Evolutionary conservation across 768 basidiomycete genomes (phyloP), one percentile per base, ranked within the genome.

Genomic region (Mycena latifolia): DNA sequence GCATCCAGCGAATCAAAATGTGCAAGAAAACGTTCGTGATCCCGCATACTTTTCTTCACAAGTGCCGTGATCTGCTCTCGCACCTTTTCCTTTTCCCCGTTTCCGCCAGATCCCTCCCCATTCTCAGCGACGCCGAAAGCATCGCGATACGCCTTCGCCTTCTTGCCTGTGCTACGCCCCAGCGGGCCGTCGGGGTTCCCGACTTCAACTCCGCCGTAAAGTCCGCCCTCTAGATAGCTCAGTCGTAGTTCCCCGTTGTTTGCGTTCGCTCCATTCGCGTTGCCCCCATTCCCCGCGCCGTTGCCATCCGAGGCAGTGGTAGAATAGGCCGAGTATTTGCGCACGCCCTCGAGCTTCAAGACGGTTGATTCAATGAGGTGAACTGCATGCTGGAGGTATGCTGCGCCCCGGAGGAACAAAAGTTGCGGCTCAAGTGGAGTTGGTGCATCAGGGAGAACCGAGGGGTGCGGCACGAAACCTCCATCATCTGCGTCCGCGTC

Each of bases 371-470:
- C 95, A 67, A 96, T 90, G 29, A 93, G 79, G 73, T 84, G 82
- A 5, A 94, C 80, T 0, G 92, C 92, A 29, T 94, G 90, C 69
- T 94, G 93, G 3, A 96, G 84, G 77, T 93, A 91, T 3, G 94
- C 89, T 4, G 93, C 90, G 3, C 92, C 95, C 50, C 95, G 89
- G 29, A 94, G 81, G 79, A 96, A 96, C 31, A 94, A 78, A 25
- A 93, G 80, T 72, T 96, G 95, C 0, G 89, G 90, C 73, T 96
- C 95, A 60, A 96, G 88, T 39, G 95, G 93, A 62, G 95, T 92
- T 0, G 95, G 94, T 14, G 93, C 91, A 67, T 91, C 89, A 6
- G 92, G 89, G 5, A 88, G 84, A 33, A 88, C 85, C 8, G 92
- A 93, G 5, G 91, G 89, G 73, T 93, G 93, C n/a, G 89, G 75